Evolutionary conservation across 1,139 yeast species (phyloP).

Genomic region (Candida glucosophila): DNA sequence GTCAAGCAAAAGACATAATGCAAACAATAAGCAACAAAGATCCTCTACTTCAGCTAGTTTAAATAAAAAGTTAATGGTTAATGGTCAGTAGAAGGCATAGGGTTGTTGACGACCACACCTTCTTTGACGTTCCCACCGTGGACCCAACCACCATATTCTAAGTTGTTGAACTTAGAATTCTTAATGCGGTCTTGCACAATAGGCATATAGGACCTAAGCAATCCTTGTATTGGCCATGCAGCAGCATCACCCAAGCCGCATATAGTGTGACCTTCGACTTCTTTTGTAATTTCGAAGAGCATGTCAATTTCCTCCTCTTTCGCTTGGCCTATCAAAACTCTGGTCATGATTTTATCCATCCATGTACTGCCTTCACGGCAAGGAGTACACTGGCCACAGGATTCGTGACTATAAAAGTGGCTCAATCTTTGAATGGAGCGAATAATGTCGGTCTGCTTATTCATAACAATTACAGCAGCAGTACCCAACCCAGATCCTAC

Average conservation of each 20-base stretch:
- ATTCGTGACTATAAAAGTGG: constrained; percentile 80
- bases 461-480: constrained; percentile 87
- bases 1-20: no score
- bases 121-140: constrained; percentile 51
- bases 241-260: constrained; percentile 92
- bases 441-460: constrained; percentile 74
- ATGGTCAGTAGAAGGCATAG: constrained; percentile 40
- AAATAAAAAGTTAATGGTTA: constrained; percentile 5
- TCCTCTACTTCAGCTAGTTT: no score
- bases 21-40: no score
- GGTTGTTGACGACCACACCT: constrained; percentile 61
- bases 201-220: constrained; percentile 75
- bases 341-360: constrained; percentile 75
- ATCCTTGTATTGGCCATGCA: constrained; percentile 89
- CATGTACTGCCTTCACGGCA: constrained; percentile 93
- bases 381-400: constrained; percentile 92
- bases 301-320: constrained; percentile 70
- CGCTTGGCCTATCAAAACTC: constrained; percentile 73
- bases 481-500: constrained; percentile 85
- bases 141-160: constrained; percentile 74
- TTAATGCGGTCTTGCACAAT: constrained; percentile 67
- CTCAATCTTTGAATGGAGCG: constrained; percentile 80
- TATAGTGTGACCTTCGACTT: constrained; percentile 83
- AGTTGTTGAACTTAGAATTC: constrained; percentile 31
- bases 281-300: constrained; percentile 74